Evolutionary conservation across 2,329 filamentous ascomycete species (phyloP).

Genomic region (Cladophialophora immunda): DNA sequence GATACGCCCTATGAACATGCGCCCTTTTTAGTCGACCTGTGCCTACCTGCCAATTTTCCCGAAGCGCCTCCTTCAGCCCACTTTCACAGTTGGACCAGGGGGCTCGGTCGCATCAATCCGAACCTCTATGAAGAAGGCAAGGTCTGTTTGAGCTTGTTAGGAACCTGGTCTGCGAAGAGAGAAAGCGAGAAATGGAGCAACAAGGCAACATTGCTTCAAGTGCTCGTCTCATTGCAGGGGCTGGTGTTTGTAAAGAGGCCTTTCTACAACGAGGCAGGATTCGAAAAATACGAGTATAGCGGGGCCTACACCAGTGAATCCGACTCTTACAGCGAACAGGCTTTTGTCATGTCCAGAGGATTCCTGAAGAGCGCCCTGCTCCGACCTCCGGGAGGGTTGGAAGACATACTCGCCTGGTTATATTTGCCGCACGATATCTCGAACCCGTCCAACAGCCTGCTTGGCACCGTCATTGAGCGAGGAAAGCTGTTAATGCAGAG

Average conservation of each 20-base stretch:
- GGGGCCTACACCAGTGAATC: conserved; percentile 57
- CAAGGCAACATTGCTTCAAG: conserved; percentile 65
- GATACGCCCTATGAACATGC: conserved; percentile 69
- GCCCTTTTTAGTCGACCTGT: conserved; percentile 68
- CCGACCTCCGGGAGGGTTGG: conserved; percentile 55
- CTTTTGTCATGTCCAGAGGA: conserved; percentile 60
- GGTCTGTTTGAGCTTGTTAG: conserved; percentile 67
- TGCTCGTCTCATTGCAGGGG: conserved; percentile 65
- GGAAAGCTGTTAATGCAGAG: conserved; percentile 44
- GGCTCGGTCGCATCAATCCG: conserved; percentile 64
- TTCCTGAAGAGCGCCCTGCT: conserved; percentile 61
- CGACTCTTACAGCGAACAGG: conserved; percentile 62
- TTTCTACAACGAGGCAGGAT: conserved; percentile 72
- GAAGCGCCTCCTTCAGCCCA: conserved; percentile 61
- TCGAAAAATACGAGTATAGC: conserved; percentile 60
- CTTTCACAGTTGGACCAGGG: conserved; percentile 68
- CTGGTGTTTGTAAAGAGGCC: conserved; percentile 67
- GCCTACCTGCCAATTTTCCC: conserved; percentile 61
- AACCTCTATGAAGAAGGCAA: conserved; percentile 71
- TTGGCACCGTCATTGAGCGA: conserved; percentile 39
- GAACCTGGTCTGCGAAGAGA: conserved; percentile 66
- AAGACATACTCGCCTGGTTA: conserved; percentile 62
- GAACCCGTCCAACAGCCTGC: conserved; percentile 20
- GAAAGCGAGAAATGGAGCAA: conserved; percentile 63
- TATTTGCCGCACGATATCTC: conserved; percentile 51